Evolutionary conservation across 2,329 filamentous ascomycete genomes (phyloP).

Genomic region (Colletotrichum limetticola): DNA sequence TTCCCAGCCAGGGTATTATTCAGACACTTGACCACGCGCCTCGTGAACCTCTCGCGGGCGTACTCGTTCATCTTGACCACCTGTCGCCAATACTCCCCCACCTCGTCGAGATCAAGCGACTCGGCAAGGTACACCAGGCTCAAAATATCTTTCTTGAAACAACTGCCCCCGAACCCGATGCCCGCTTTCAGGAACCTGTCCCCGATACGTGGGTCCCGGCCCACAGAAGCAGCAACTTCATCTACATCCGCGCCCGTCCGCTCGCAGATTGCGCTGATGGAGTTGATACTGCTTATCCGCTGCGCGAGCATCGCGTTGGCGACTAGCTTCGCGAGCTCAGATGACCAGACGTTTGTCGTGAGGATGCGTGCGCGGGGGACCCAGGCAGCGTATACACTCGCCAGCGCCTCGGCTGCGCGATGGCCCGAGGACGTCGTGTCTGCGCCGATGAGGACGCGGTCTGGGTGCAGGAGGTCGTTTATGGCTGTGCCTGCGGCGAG

Average conservation of each 20-base stretch:
- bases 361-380: slow-evolving; percentile 74
- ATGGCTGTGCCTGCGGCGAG: slow-evolving; percentile 82
- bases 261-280: slow-evolving; percentile 81
- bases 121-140: slow-evolving; percentile 81
- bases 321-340: slow-evolving; percentile 81
- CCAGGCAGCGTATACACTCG: slow-evolving; percentile 77
- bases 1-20: slow-evolving; percentile 77
- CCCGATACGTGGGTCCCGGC: slow-evolving; percentile 78
- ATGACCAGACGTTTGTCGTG: slow-evolving; percentile 79
- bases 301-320: slow-evolving; percentile 86
- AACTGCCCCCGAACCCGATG: slow-evolving; percentile 83
- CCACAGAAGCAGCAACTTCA: slow-evolving; percentile 74
- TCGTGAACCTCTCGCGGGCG: slow-evolving; percentile 75
- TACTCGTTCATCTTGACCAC: slow-evolving; percentile 82
- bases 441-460: slow-evolving; percentile 80
- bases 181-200: slow-evolving; percentile 77
- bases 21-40: slow-evolving; percentile 72
- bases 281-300: slow-evolving; percentile 83
- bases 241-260: slow-evolving; percentile 78
- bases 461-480: slow-evolving; percentile 74
- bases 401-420: slow-evolving; percentile 71
- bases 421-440: slow-evolving; percentile 67
- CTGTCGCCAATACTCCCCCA: slow-evolving; percentile 79
- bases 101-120: slow-evolving; percentile 74
- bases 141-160: slow-evolving; percentile 84